Evolutionary conservation across 2,329 filamentous ascomycete species (phyloP).

Genomic region (Fusarium brevicatenulatum): DNA sequence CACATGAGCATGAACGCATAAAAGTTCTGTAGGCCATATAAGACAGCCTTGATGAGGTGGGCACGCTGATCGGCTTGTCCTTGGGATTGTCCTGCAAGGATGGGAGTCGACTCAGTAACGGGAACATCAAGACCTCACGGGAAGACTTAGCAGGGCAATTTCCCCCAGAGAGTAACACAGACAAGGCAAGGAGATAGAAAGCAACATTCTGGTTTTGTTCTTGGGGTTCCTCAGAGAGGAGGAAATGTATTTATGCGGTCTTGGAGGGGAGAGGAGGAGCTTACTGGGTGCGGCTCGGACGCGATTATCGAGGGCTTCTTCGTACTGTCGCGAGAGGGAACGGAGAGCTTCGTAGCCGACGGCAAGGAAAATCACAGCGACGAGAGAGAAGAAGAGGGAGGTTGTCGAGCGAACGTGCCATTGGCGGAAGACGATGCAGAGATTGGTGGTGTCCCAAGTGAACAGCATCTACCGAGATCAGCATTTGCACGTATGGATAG

Average conservation of each 20-base stretch:
- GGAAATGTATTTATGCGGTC: conserved; percentile 12
- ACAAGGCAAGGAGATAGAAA: conserved; percentile 17
- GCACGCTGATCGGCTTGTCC: conserved; percentile 70
- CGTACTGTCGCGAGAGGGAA: conserved; percentile 79
- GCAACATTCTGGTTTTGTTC: conserved; percentile 30
- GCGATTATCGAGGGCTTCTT: conserved; percentile 63
- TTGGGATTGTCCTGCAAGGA: conserved; percentile 78
- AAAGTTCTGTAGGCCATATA: conserved; percentile 95
- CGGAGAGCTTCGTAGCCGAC: conserved; percentile 95
- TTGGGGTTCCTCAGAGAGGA: conserved; percentile 18
- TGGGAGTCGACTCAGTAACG: conserved; percentile 71
- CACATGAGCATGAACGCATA: conserved; percentile 99
- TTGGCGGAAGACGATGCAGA: conserved; percentile 93
- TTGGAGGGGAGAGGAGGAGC: conserved; percentile 35
- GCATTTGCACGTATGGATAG: conserved; percentile 25
- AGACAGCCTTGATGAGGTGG: conserved; percentile 79
- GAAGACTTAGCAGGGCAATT: conserved; percentile 47
- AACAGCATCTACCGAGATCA: conserved; percentile 86
- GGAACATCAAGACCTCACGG: conserved; percentile 49
- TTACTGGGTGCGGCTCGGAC: conserved; percentile 64
- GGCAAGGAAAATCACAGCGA: conserved; percentile 82
- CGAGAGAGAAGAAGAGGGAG: conserved; percentile 82
- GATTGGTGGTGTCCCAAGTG: conserved; percentile 91
- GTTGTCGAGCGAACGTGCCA: conserved; percentile 84
- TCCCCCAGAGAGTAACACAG: conserved; percentile 25